Conservation (phyloP, 495 filamentous ascomycete genomes). For the Xylaria acuta region DNA sequence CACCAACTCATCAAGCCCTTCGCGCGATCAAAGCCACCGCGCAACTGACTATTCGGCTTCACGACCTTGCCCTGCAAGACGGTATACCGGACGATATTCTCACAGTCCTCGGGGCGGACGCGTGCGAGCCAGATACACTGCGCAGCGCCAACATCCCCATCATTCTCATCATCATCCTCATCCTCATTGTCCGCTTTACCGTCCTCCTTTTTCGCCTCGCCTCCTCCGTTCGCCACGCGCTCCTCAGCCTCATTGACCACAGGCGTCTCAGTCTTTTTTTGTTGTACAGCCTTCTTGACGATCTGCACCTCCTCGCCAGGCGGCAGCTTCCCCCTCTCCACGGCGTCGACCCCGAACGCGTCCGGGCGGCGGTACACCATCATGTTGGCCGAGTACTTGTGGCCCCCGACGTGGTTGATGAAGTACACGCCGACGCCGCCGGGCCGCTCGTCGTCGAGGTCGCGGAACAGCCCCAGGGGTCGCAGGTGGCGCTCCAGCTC, state of each 20-base stretch:
- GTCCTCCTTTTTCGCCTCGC: constrained; percentile 28
- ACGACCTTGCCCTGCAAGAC: constrained; percentile 93
- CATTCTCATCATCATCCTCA: not conserved
- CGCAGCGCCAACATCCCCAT: constrained; percentile 60
- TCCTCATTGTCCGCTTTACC: constrained; percentile 20
- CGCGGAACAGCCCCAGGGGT: constrained; percentile 81
- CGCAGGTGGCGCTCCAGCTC: constrained; percentile 93
- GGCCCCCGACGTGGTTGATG: constrained; percentile 92
- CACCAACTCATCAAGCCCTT: constrained; percentile 88
- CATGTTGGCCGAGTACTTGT: constrained; percentile 92
- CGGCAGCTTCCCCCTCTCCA: constrained; percentile 46
- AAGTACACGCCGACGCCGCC: constrained; percentile 96
- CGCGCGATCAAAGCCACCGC: constrained; percentile 87
- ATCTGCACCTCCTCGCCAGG: constrained; percentile 35
- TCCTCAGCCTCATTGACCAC: constrained; percentile 31
- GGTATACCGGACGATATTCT: constrained; percentile 89
- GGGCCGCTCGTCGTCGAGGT: constrained; percentile 82
- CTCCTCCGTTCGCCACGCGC: constrained; percentile 23
- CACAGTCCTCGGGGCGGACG: constrained; percentile 89
- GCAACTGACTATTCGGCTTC: constrained; percentile 80
- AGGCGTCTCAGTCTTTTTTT: constrained; percentile 10
- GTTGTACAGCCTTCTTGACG: constrained; percentile 12
- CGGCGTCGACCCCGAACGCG: constrained; percentile 60
- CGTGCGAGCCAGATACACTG: constrained; percentile 96
- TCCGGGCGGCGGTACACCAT: constrained; percentile 81